Evolutionary conservation across 2,329 filamentous ascomycete species (phyloP).

Genomic region (Ceratocystis cacaofunesta): DNA sequence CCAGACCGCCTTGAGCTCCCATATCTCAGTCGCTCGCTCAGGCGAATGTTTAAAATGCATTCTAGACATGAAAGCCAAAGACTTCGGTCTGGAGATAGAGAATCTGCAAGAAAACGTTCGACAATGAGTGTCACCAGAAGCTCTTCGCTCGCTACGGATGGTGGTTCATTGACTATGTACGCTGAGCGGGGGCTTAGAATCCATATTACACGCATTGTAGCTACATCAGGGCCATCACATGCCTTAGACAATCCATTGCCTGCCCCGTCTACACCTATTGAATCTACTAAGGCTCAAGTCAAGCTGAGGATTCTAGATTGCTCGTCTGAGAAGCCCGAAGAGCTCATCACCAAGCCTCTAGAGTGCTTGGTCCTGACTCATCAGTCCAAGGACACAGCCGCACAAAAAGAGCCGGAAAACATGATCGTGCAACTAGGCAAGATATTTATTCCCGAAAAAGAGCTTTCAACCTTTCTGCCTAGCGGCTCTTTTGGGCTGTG

Average conservation of each 20-base stretch:
- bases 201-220: not conserved
- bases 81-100: not conserved
- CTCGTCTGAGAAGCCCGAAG: constrained; percentile 8
- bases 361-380: not conserved
- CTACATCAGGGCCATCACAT: not conserved
- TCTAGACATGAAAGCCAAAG: not conserved
- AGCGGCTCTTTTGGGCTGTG: constrained; percentile 34
- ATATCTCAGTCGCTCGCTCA: constrained; percentile 4
- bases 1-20: not conserved
- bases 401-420: not conserved
- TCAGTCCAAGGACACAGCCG: not conserved
- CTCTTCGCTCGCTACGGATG: not conserved
- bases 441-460: constrained; percentile 38
- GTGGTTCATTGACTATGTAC: not conserved
- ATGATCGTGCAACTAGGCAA: not conserved
- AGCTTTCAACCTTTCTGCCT: constrained; percentile 35
- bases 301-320: not conserved
- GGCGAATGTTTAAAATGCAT: not conserved
- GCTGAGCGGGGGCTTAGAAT: not conserved
- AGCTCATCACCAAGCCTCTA: not conserved
- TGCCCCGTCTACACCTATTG: not conserved
- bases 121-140: not conserved
- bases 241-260: too few species aligned
- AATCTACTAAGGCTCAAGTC: not conserved
- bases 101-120: too few species aligned